Evolutionary conservation across 1,284 basidiomycete genomes (phyloP), one percentile per base, ranked within the genome.

Genomic region (Cutaneotrichosporon spelunceum): DNA sequence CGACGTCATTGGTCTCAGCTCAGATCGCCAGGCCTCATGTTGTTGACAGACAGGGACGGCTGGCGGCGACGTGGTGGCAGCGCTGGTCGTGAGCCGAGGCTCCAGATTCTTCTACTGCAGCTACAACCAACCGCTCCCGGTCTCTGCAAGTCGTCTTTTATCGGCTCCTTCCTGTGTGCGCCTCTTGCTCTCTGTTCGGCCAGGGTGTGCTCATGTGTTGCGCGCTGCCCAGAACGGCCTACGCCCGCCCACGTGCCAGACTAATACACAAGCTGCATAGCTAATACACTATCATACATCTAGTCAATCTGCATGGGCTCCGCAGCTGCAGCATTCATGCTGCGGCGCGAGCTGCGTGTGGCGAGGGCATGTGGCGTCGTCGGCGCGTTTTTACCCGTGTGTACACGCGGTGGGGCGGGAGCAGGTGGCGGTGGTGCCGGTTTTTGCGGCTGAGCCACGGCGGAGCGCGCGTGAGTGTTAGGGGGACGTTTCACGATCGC

Each of bases 401-500:
- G 52, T 21, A 53, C 52, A 6, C 39, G 34, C 5, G 45, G 50
- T 10, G 50, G 29, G 29, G 53, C 33, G 19, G 47, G 23, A 13
- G 55, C 39, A 21, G 53, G 53, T n/a, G 19, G 36, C 3, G 42
- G 8, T 14, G 26, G 16, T 21, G 44, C 42, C 3, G 42, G 44
- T 21, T 56, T 33, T 2, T 33, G 2, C 6, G 44, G 44, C 60
- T 68, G 16, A 26, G 34, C 8, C 64, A 63, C 34, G 30, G 19
- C 33, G 21, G 53, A 1, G 52, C 75, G 73, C 16, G 74, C 66
- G 52, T 78, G 74, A 10, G 74, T 70, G 57, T 72, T 73, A 9
- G 74, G 60, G 14, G 75, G 71, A 53, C 70, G 69, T 60, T 72
- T 74, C 52, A 77, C 69, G 13, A 75, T 68, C 1, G 74, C 74